Base-by-base conservation (phyloP, 108 stramenopile genomes). In the Epithemia pelagica region DNA sequence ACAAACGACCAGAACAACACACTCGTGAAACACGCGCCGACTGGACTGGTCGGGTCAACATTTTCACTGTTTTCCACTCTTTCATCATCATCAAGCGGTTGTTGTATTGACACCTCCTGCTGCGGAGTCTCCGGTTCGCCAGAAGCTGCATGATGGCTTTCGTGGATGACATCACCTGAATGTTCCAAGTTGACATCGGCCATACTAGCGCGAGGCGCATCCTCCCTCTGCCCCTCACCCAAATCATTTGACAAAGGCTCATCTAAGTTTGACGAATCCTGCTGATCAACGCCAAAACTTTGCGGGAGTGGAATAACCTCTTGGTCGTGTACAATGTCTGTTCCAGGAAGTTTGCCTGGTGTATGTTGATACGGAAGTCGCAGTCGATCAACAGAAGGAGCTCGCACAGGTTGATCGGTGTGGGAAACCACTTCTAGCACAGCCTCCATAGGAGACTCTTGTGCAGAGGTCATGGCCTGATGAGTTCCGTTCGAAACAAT, bases 301-400 rank as follows among this genome's bases (percentile, higher is more conserved):
- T 46, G 37, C 15, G 37, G 37, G 5, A 46, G 15, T 10, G 37
- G 37, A 46, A 46, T 46, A 5, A 15, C 15, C 10, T 15, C 37
- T 46, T 46, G 37, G 5, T 46, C 37, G 5, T 15, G 37, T 58
- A 58, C 19, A 10, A 25, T 58, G 5, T 58, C 19, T 5, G 57
- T 58, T 58, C 19, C 57, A 19, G 5, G 5, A 5, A 58, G 19
- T 27, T 58, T 58, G 15, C 57, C 57, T 8, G 57, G 57, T 8
- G 57, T 58, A 19, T 58, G 57, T 28, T 58, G 57, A 8, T 5
- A 58, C 5, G 57, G 57, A 7, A 58, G 57, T 28, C 57, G 24
- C 27, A 58, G 19, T 28, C 27, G 24, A 27, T 58, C 26, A 5
- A 58, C 19, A 5, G 37, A 15, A 46, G 37, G 37, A 46, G 37